phyloP scores from a whole-genome alignment of 2,329 filamentous ascomycete genomes.

The Scorias spongiosa region DNA sequence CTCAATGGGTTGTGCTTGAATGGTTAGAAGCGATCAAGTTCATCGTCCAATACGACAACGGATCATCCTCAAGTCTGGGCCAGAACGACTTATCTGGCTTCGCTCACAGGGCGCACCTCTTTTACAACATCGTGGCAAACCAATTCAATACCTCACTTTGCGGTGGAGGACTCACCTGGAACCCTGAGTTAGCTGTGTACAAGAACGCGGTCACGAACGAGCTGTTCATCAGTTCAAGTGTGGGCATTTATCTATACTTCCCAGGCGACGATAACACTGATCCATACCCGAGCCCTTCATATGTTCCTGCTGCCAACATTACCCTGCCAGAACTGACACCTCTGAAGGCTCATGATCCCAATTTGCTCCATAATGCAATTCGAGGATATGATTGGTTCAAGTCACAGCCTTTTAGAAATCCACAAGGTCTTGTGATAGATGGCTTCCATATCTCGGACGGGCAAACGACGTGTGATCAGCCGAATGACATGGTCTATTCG shows the following conservation, averaged over 20 bases:
- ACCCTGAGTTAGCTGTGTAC: constrained; percentile 64
- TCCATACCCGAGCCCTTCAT: constrained; percentile 18
- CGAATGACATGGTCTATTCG: constrained; percentile 83
- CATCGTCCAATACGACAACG: constrained; percentile 14
- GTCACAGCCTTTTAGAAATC: constrained; percentile 65
- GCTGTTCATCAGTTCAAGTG: constrained; percentile 70
- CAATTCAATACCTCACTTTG: constrained; percentile 78
- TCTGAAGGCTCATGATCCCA: constrained; percentile 17
- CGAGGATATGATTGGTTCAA: constrained; percentile 71
- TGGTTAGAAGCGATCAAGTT: constrained; percentile 20
- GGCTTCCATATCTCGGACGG: constrained; percentile 71
- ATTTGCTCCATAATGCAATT: constrained; percentile 58
- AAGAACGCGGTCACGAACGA: constrained; percentile 97
- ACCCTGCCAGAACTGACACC: constrained; percentile 31
- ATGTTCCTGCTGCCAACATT: constrained; percentile 16
- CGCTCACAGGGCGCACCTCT: constrained; percentile 68
- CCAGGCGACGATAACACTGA: constrained; percentile 58
- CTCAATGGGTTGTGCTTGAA: constrained; percentile 21
- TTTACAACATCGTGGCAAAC: constrained; percentile 66
- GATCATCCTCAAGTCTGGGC: constrained; percentile 48
- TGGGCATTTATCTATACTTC: constrained; percentile 82
- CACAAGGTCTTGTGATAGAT: constrained; percentile 61
- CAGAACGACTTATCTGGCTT: constrained; percentile 59
- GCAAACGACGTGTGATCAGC: constrained; percentile 45
- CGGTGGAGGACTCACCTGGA: constrained; percentile 83